A percentile compares a stretch with the other conserved stretches of the same genome.
Conservation (phyloP, 2,329 filamentous ascomycete species). For the Apiospora rasikravindrae region DNA sequence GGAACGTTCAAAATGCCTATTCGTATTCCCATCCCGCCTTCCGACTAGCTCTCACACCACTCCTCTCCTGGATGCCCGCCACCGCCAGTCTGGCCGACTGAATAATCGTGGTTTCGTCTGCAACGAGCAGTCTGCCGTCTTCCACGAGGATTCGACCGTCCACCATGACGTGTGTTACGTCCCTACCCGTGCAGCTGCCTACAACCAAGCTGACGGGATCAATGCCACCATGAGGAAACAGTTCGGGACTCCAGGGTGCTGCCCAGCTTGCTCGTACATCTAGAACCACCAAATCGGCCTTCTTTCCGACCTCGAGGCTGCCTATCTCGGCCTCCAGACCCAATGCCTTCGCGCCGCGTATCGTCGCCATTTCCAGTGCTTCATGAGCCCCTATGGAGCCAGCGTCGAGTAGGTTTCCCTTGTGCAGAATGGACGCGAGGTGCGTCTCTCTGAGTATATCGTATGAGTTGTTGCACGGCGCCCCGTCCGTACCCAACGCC, state of each 20-base stretch:
- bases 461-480: conserved; percentile 57
- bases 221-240: conserved; percentile 14
- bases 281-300: conserved; percentile 45
- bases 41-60: conserved; percentile 21
- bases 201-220: conserved; percentile 26
- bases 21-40: conserved; percentile 24
- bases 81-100: conserved; percentile 21
- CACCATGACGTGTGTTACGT: conserved; percentile 25
- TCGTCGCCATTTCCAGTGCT: conserved; percentile 57
- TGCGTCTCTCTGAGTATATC: conserved; percentile 60
- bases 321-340: conserved; percentile 44
- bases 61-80: conserved; percentile 23
- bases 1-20: background rate
- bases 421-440: conserved; percentile 54
- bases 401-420: conserved; percentile 48
- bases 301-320: conserved; percentile 42
- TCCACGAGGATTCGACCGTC: conserved; percentile 24
- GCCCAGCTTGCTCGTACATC: conserved; percentile 23
- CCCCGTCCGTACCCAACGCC: conserved; percentile 56
- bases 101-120: conserved; percentile 21
- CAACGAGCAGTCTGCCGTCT: conserved; percentile 18
- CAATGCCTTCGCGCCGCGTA: conserved; percentile 54
- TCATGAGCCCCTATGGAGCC: conserved; percentile 48
- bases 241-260: conserved; percentile 23
- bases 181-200: conserved; percentile 23